Percentiles rank a stretch among this genome's conserved stretches.
phyloP scores from a whole-genome alignment of 2,329 filamentous ascomycete genomes.

The Chaetothyriales sp. region DNA sequence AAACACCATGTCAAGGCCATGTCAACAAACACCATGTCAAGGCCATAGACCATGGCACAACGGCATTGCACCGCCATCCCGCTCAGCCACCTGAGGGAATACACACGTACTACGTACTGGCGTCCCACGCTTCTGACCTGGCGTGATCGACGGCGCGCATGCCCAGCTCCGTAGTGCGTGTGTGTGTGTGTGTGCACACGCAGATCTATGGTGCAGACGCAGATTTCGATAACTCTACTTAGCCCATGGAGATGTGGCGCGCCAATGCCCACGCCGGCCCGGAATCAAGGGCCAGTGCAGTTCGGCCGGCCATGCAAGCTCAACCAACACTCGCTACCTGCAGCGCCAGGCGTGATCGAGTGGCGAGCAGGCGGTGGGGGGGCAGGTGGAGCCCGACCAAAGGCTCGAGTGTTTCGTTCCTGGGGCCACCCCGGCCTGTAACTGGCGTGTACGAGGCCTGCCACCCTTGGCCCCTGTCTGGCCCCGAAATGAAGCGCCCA shows the following conservation, averaged over 20 bases:
- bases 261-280: neutral
- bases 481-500: neutral
- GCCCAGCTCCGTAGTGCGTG: neutral
- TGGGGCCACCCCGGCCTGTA: neutral
- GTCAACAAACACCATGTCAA: no score
- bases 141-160: neutral
- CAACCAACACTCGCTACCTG: no score
- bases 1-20: no score
- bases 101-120: no score
- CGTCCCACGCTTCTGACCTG: neutral
- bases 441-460: no score
- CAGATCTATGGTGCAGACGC: neutral
- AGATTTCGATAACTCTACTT: neutral
- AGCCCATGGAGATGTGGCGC: neutral
- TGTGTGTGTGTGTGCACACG: neutral
- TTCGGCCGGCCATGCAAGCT: neutral
- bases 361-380: neutral
- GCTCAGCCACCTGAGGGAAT: no score
- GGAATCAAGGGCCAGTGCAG: no score
- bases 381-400: neutral
- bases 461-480: neutral
- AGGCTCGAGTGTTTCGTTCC: neutral
- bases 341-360: neutral
- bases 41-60: no score
- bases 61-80: no score